Evolutionary conservation across 768 basidiomycete species (phyloP).

Genomic region (Tulasnella sp.): DNA sequence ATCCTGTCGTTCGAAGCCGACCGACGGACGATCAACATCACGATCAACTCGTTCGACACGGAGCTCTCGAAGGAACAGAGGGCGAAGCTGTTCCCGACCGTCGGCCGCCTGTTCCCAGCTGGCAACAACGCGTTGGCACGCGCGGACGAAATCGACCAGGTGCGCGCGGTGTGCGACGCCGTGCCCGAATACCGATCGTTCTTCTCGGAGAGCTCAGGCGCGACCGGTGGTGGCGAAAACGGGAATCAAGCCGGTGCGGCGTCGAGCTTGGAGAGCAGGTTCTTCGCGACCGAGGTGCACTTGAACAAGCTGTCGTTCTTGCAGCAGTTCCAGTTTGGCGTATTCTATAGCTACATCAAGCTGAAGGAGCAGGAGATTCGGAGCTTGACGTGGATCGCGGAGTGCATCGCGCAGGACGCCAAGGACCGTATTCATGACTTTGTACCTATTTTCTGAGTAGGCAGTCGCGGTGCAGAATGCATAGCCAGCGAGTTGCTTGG

Average conservation of each 20-base stretch:
- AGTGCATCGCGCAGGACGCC: constrained; percentile 96
- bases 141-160: constrained; percentile 92
- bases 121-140: constrained; percentile 90
- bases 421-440: constrained; percentile 92
- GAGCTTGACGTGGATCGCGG: constrained; percentile 88
- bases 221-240: constrained; percentile 16
- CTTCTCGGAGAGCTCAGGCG: constrained; percentile 47
- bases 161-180: constrained; percentile 74
- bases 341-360: constrained; percentile 88
- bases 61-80: constrained; percentile 92
- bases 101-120: constrained; percentile 88
- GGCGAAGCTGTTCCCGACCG: constrained; percentile 84
- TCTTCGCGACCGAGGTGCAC: constrained; percentile 88
- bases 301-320: constrained; percentile 91
- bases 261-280: constrained; percentile 77
- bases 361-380: constrained; percentile 86
- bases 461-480: neutral
- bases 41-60: constrained; percentile 97
- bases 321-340: constrained; percentile 92
- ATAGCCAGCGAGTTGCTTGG: neutral
- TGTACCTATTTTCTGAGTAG: constrained; percentile 71
- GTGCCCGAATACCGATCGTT: constrained; percentile 85
- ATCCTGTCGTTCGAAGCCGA: constrained; percentile 96
- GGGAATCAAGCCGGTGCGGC: constrained; percentile 29
- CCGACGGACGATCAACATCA: constrained; percentile 93